These are phyloP conservation scores for Waitea zeae DNA, from an alignment of 1,284 basidiomycete species.

Conservation along the genomic window DNA sequence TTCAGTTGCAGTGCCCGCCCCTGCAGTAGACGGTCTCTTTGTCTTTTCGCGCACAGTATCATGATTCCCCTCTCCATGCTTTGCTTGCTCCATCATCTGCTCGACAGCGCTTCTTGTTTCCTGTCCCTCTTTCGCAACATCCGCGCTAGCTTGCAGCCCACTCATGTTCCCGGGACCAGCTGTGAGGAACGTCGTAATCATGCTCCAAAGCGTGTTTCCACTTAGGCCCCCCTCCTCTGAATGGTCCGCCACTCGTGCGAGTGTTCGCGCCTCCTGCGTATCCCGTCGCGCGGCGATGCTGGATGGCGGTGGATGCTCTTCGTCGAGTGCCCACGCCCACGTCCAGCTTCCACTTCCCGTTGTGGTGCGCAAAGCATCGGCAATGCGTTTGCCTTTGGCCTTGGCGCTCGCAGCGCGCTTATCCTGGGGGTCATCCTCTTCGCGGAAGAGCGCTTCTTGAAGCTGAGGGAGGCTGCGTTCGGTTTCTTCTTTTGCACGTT, in stretches of 20 bases:
- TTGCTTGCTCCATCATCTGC: too few relatives aligned
- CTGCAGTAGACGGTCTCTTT: too few relatives aligned
- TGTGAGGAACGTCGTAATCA: constrained; percentile 44
- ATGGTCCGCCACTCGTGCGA: constrained; percentile 58
- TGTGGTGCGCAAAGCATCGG: too few relatives aligned
- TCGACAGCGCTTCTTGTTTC: too few relatives aligned
- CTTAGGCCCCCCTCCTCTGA: constrained; percentile 35
- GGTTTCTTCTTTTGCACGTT: constrained; percentile 39
- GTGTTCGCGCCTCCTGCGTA: constrained; percentile 50
- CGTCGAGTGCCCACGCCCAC: constrained; percentile 63
- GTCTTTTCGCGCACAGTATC: too few relatives aligned
- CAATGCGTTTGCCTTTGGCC: constrained; percentile 11
- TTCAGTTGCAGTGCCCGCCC: too few relatives aligned
- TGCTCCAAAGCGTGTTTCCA: constrained; percentile 54
- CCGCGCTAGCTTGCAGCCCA: too few relatives aligned
- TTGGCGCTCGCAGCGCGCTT: constrained; percentile 5
- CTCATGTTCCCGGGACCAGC: too few relatives aligned
- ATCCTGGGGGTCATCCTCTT: too few relatives aligned
- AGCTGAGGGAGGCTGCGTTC: constrained; percentile 27
- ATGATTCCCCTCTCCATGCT: too few relatives aligned
- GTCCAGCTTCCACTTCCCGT: constrained; percentile 41
- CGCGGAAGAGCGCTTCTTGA: constrained; percentile 19
- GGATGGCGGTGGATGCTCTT: constrained; percentile 64
- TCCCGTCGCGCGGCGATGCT: constrained; percentile 68
- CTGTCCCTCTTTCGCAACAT: too few relatives aligned